Evolutionary conservation across 2,329 filamentous ascomycete genomes (phyloP), one percentile per base, ranked within the genome.

Genomic region (Didymella sp.): DNA sequence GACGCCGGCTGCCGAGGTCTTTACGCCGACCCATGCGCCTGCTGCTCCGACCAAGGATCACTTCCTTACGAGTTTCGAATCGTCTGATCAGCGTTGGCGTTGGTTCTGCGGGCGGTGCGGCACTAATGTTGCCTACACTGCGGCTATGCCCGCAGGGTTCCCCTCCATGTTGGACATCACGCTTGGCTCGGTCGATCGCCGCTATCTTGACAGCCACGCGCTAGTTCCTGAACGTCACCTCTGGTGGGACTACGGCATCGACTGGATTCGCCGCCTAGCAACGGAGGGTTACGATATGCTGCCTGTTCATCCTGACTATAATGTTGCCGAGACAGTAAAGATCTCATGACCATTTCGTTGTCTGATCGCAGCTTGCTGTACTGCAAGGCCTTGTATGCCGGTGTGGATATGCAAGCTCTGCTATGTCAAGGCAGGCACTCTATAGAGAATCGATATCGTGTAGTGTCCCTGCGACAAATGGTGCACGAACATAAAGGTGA

Each of bases 251-350:
- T 22, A 40, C 17, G 37, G 37, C 37, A 44, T 30, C 22, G n/a
- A 44, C 22, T n/a, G 22, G 60, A 51, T 21, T 6, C 30, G 12
- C 56, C 54, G 3, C 4, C 17, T 40, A 6, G 55, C 21, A 19
- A 57, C 61, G 11, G 12, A 43, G 15, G 40, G 21, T 27, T 28
- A 43, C 40, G 24, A 22, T 21, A 21, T 11, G 12, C 37, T 40
- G 17, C 37, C 37, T 22, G 7, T 40, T 11, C 37, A 40, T 40
- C 37, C 37, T 5, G 22, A 40, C 13, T 22, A 40, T 21, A n/a
- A 13, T 12, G 21, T 43, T 15, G 21, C 24, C 2, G 40, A 43
- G 12, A 25, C 12, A 12, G 22, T 43, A 3, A 9, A 11, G 2
- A 7, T 28, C 4, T 28, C n/a, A n/a, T n/a, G n/a, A n/a, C n/a